A percentile compares a stretch with the other conserved stretches of the same genome.
Conservation (phyloP, 805 yeast genomes). For the Candida jianshihensis region DNA sequence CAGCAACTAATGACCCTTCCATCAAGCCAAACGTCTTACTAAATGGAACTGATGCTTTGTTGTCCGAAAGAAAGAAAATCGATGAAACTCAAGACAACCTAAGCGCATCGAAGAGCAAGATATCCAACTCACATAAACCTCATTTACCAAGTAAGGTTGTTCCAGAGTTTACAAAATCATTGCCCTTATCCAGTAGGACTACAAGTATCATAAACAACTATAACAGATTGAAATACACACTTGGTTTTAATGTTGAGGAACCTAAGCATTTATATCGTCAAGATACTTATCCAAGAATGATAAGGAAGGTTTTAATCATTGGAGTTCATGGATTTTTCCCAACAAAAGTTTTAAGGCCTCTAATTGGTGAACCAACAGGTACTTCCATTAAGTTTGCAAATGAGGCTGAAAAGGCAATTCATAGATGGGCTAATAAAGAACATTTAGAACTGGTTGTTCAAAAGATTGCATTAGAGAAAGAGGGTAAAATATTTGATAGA, state of each 20-base stretch:
- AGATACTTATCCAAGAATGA: slow-evolving; percentile 11
- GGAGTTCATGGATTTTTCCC: slow-evolving; percentile 99
- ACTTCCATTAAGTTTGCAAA: slow-evolving; percentile 85
- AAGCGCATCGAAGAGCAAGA: neutral
- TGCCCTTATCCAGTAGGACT: slow-evolving; percentile 15
- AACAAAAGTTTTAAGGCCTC: slow-evolving; percentile 70
- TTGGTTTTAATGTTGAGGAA: slow-evolving; percentile 21
- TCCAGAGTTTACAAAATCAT: slow-evolving; percentile 19
- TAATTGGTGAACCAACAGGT: slow-evolving; percentile 95
- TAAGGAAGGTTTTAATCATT: slow-evolving; percentile 65
- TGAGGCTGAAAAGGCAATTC: slow-evolving; percentile 78
- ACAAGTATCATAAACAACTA: slow-evolving; percentile 15
- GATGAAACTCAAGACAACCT: slow-evolving; percentile 1
- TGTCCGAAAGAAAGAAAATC: slow-evolving; percentile 15
- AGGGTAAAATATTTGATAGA: slow-evolving; percentile 83
- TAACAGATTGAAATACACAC: slow-evolving; percentile 16
- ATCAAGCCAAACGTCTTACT: slow-evolving; percentile 12
- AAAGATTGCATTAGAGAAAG: slow-evolving; percentile 89
- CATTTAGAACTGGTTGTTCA: slow-evolving; percentile 51
- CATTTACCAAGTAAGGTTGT: slow-evolving; percentile 17
- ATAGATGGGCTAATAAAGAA: slow-evolving; percentile 50
- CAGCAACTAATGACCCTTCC: slow-evolving; percentile 4
- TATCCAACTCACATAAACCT: slow-evolving; percentile 2
- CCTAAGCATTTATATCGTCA: slow-evolving; percentile 22
- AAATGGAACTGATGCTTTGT: slow-evolving; percentile 18